Percentiles rank a stretch among this genome's conserved stretches.
phyloP scores from a whole-genome alignment of 1,284 basidiomycete species.

The Ceratobasidium sp. region DNA sequence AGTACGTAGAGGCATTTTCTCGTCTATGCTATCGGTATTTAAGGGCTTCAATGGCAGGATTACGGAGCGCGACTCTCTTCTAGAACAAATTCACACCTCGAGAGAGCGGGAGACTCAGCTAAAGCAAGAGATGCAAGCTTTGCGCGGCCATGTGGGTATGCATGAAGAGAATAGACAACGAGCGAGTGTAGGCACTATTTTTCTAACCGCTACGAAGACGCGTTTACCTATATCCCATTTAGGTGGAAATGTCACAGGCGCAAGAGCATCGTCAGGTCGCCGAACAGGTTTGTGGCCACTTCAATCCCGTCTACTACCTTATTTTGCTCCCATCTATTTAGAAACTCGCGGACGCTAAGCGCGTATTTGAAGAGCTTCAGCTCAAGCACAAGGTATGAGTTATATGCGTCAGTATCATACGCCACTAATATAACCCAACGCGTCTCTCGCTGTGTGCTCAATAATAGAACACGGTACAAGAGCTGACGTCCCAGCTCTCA shows the following conservation, averaged over 20 bases:
- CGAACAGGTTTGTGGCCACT: conserved; percentile 5
- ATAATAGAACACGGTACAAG: neutral
- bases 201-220: neutral
- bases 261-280: neutral
- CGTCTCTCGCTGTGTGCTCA: neutral
- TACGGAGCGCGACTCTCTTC: neutral
- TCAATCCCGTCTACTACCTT: neutral
- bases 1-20: conserved; percentile 7
- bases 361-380: neutral
- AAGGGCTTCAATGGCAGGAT: neutral
- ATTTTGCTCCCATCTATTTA: neutral
- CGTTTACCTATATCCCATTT: neutral
- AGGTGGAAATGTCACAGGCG: neutral
- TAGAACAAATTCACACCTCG: neutral
- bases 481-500: neutral
- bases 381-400: conserved; percentile 4
- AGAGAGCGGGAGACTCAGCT: conserved; percentile 12
- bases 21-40: neutral
- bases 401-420: neutral
- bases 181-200: neutral
- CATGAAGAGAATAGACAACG: neutral
- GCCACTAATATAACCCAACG: neutral
- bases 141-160: neutral
- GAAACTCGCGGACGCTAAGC: neutral
- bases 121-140: neutral